Conservation (phyloP, 345 rosid species). For the Salix caprea region DNA sequence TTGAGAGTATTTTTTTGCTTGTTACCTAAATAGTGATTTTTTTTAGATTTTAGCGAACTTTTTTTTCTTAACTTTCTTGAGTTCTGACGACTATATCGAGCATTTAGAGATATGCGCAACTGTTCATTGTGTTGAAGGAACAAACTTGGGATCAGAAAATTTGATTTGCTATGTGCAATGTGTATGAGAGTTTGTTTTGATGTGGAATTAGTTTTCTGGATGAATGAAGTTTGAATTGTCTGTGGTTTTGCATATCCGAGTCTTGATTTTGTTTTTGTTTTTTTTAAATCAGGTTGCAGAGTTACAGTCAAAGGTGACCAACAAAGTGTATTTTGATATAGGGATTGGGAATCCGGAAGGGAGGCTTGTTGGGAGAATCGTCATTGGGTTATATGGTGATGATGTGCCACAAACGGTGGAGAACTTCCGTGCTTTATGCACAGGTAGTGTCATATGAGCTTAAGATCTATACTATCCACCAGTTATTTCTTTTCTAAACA, state of each 20-base stretch:
- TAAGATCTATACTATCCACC: background rate
- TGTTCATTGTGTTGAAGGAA: background rate
- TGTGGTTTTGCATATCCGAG: background rate
- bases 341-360: slow-evolving; percentile 93
- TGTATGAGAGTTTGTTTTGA: background rate
- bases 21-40: background rate
- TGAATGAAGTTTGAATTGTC: background rate
- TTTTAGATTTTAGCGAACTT: background rate
- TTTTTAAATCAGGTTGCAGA: slow-evolving; percentile 35
- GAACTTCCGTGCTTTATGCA: slow-evolving; percentile 93
- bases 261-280: background rate
- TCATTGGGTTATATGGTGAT: slow-evolving; percentile 87
- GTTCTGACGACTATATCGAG: background rate
- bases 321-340: slow-evolving; percentile 86
- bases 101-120: background rate
- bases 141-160: background rate
- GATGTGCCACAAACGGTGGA: slow-evolving; percentile 94
- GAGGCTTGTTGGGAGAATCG: slow-evolving; percentile 80
- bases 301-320: slow-evolving; percentile 75
- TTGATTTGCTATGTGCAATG: background rate
- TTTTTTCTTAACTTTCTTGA: background rate
- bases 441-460: slow-evolving; percentile 45
- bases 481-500: background rate
- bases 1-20: background rate
- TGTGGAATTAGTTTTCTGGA: background rate